Percentiles rank a stretch among this genome's conserved stretches.
Conservation (phyloP, 129 eudicot species). For the Ambrosia artemisiifolia region DNA sequence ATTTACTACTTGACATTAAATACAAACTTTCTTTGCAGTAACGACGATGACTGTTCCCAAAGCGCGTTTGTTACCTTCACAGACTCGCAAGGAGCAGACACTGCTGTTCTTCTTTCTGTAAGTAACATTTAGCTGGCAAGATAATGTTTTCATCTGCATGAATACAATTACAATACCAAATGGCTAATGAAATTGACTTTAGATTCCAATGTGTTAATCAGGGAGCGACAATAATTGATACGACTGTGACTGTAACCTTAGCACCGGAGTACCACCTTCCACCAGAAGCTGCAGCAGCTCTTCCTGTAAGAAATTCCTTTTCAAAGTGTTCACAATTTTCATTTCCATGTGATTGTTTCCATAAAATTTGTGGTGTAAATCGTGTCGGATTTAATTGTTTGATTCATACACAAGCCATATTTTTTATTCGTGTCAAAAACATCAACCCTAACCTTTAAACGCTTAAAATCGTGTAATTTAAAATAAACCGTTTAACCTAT, state of each 20-base stretch:
- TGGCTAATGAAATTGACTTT: neutral
- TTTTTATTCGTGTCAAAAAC: too few relatives aligned
- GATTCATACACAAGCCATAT: too few relatives aligned
- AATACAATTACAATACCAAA: too few relatives aligned
- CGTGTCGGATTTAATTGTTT: too few relatives aligned
- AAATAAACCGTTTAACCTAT: too few relatives aligned
- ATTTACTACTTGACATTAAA: neutral
- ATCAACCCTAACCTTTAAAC: too few relatives aligned
- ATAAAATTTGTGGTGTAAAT: neutral
- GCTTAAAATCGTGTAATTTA: too few relatives aligned
- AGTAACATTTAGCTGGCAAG: constrained; percentile 10
- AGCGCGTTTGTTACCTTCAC: constrained; percentile 85
- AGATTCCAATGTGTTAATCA: constrained; percentile 19
- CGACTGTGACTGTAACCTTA: constrained; percentile 47
- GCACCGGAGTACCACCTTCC: constrained; percentile 73
- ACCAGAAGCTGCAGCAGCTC: constrained; percentile 54
- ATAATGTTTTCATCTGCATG: neutral
- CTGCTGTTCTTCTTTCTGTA: constrained; percentile 91
- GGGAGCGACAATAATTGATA: constrained; percentile 88
- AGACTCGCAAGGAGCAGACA: constrained; percentile 86
- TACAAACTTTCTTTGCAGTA: constrained; percentile 38
- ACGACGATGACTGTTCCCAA: constrained; percentile 52
- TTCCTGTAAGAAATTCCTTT: constrained; percentile 36
- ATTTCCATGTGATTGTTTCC: neutral
- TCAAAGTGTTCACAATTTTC: neutral